These are phyloP conservation scores for Herpetospermum pedunculosum DNA, from an alignment of 306 rosid genomes.

Conservation along the genomic window DNA sequence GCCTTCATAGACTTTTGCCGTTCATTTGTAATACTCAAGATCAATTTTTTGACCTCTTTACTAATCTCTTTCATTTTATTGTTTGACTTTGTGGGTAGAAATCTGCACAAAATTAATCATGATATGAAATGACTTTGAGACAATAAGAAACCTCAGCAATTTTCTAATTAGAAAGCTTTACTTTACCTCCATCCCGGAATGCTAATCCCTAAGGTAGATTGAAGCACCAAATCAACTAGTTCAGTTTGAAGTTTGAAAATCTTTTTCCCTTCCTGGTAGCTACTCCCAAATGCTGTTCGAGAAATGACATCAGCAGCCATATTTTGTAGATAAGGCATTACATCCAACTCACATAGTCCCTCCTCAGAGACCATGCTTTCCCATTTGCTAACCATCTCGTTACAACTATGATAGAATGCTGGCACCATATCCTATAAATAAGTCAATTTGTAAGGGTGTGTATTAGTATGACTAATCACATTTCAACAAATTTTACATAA, in stretches of 20 bases:
- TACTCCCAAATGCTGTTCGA: constrained; percentile 32
- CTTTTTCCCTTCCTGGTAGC: background rate
- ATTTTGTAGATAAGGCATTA: background rate
- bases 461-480: background rate
- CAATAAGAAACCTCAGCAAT: too few species aligned
- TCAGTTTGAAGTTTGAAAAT: constrained; percentile 22
- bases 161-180: too few species aligned
- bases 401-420: constrained; percentile 6
- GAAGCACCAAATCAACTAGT: background rate
- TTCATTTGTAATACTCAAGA: constrained; percentile 15
- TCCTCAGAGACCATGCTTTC: background rate
- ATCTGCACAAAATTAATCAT: constrained; percentile 7
- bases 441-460: background rate
- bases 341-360: background rate
- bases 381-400: background rate
- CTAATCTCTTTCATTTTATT: background rate
- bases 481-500: background rate
- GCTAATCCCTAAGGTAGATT: background rate
- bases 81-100: background rate
- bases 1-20: constrained; percentile 20
- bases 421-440: background rate
- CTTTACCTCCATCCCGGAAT: constrained; percentile 34
- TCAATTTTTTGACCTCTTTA: constrained; percentile 2
- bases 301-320: constrained; percentile 4
- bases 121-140: background rate